phyloP scores from a whole-genome alignment of 1,139 yeast species.

The Candida tropicalis region DNA sequence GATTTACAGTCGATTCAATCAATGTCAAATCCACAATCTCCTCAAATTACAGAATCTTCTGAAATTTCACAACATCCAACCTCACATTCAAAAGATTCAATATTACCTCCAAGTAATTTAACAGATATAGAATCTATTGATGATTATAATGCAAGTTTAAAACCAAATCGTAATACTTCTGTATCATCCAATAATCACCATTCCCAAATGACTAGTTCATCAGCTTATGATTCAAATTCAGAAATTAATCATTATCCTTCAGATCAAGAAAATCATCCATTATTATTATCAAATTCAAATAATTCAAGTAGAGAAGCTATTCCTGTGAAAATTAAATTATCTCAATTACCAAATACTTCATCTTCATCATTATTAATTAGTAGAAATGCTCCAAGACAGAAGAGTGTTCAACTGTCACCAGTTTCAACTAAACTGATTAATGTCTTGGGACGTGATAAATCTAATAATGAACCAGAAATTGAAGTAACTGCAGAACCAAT shows the following conservation, averaged over 20 bases:
- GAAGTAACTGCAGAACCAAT: not conserved
- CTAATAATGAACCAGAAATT: no score
- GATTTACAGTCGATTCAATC: slow-evolving; percentile 1
- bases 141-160: not conserved
- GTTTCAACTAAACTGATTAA: not conserved
- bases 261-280: not conserved
- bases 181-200: not conserved
- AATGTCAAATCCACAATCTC: slow-evolving; percentile 1
- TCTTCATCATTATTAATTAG: slow-evolving; percentile 5
- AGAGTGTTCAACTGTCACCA: not conserved
- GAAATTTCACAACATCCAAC: not conserved
- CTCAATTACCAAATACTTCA: slow-evolving; percentile 7
- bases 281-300: not conserved
- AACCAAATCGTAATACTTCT: no score
- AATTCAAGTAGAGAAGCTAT: slow-evolving; percentile 7
- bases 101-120: slow-evolving; percentile 13
- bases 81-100: not conserved
- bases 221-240: not conserved
- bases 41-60: not conserved
- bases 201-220: slow-evolving; percentile 3
- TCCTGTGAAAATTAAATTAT: slow-evolving; percentile 7
- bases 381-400: not conserved
- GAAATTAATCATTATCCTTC: not conserved
- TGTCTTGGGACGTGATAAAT: not conserved
- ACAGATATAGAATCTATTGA: slow-evolving; percentile 13